These are phyloP conservation scores for Neurospora tetraspora DNA, from an alignment of 495 filamentous ascomycete species.

Conservation along the genomic window DNA sequence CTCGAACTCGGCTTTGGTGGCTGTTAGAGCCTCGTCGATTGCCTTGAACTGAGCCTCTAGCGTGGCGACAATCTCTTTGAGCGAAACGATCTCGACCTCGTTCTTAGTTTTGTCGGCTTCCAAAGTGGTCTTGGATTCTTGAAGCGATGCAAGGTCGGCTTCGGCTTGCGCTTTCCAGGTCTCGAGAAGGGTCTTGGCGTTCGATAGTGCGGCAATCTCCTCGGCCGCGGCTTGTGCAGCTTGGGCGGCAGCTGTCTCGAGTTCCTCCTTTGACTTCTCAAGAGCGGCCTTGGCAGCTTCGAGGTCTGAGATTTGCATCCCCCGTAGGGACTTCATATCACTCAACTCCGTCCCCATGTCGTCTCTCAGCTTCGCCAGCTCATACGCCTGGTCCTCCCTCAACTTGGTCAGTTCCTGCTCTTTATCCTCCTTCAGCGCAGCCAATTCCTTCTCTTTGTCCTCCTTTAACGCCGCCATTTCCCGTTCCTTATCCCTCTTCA, in stretches of 20 bases:
- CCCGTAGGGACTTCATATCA: background rate
- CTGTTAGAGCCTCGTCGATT: constrained; percentile 18
- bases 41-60: constrained; percentile 17
- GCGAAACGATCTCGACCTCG: constrained; percentile 10
- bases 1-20: constrained; percentile 16
- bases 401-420: background rate
- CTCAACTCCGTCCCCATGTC: constrained; percentile 2
- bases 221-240: constrained; percentile 16
- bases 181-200: constrained; percentile 16
- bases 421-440: background rate
- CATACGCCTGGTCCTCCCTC: background rate
- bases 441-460: constrained; percentile 4
- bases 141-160: constrained; percentile 16
- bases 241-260: constrained; percentile 17
- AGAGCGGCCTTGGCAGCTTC: constrained; percentile 15
- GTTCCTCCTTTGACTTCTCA: constrained; percentile 16
- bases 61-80: constrained; percentile 10
- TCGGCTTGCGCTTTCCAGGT: constrained; percentile 17
- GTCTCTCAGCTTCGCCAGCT: constrained; percentile 4
- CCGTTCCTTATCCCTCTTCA: background rate
- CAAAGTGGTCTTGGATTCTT: constrained; percentile 11
- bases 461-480: constrained; percentile 2
- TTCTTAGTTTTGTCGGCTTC: constrained; percentile 11
- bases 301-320: constrained; percentile 7
- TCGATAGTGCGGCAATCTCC: constrained; percentile 17